A percentile compares a stretch with the other conserved stretches of the same genome.
These are phyloP conservation scores for Candida arabinofermentans DNA, from an alignment of 805 yeast species.

Conservation along the genomic window DNA sequence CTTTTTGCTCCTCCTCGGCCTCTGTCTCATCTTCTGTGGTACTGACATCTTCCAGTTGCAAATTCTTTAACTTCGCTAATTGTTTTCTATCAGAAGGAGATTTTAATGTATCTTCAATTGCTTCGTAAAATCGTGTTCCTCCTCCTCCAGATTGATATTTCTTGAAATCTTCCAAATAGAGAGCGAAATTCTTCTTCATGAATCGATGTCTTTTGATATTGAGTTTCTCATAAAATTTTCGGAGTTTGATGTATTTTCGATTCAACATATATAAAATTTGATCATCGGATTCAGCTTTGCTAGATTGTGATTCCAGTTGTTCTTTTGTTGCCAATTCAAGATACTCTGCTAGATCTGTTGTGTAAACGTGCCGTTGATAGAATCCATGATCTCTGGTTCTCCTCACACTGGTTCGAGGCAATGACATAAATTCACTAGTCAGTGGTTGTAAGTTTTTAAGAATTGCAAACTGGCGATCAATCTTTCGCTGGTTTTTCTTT, in stretches of 20 bases:
- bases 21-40: slow-evolving; percentile 14
- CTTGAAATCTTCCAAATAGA: slow-evolving; percentile 29
- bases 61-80: slow-evolving; percentile 10
- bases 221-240: slow-evolving; percentile 24
- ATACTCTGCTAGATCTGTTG: slow-evolving; percentile 31
- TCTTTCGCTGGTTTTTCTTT: background rate
- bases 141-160: slow-evolving; percentile 20
- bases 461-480: slow-evolving; percentile 10
- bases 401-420: slow-evolving; percentile 6
- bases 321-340: slow-evolving; percentile 23
- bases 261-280: slow-evolving; percentile 28
- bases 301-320: slow-evolving; percentile 23
- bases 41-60: slow-evolving; percentile 14
- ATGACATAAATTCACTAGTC: slow-evolving; percentile 13
- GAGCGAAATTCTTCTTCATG: slow-evolving; percentile 26
- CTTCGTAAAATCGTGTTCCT: slow-evolving; percentile 25
- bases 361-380: slow-evolving; percentile 31
- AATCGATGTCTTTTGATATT: slow-evolving; percentile 27
- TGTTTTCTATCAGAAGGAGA: slow-evolving; percentile 9
- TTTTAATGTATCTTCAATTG: slow-evolving; percentile 15
- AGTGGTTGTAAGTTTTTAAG: slow-evolving; percentile 16
- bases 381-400: slow-evolving; percentile 25
- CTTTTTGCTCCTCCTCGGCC: slow-evolving; percentile 1
- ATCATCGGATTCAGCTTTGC: slow-evolving; percentile 20
- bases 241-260: slow-evolving; percentile 25